Conservation (phyloP, 148 eudicot species). For the Hydrangea macrophylla region DNA sequence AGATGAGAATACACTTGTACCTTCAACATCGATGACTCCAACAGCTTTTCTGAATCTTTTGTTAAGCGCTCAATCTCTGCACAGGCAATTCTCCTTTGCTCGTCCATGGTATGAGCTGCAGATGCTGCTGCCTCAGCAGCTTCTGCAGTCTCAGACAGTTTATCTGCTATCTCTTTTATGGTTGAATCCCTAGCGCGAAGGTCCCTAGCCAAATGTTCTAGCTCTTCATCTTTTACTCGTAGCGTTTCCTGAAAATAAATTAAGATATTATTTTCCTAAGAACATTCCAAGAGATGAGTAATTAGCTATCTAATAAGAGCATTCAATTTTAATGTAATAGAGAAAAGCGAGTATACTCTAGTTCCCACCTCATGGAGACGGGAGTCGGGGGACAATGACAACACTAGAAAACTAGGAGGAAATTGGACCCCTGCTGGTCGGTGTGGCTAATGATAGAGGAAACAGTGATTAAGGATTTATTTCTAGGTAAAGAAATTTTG, state of each 20-base stretch:
- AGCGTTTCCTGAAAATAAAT: slow-evolving; percentile 69
- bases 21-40: slow-evolving; percentile 52
- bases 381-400: too few relatives aligned
- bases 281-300: background rate
- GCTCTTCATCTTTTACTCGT: slow-evolving; percentile 90
- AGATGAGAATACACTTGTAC: slow-evolving; percentile 28
- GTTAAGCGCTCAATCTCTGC: slow-evolving; percentile 65
- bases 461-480: too few relatives aligned
- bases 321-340: background rate
- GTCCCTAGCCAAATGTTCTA: slow-evolving; percentile 85
- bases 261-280: background rate
- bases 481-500: too few relatives aligned
- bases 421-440: too few relatives aligned
- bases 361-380: too few relatives aligned
- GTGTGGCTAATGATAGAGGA: too few relatives aligned
- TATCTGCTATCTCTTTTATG: slow-evolving; percentile 80
- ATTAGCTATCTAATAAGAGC: background rate
- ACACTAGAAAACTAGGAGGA: too few relatives aligned
- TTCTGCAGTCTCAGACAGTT: slow-evolving; percentile 88
- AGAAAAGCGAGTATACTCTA: background rate
- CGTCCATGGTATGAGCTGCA: slow-evolving; percentile 96
- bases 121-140: slow-evolving; percentile 95
- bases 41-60: slow-evolving; percentile 56
- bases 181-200: slow-evolving; percentile 89
- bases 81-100: slow-evolving; percentile 81